A percentile compares a stretch with the other conserved stretches of the same genome.
Evolutionary conservation across 73 alveolate genomes (phyloP).

Genomic region (Paramecium sonneborni): DNA sequence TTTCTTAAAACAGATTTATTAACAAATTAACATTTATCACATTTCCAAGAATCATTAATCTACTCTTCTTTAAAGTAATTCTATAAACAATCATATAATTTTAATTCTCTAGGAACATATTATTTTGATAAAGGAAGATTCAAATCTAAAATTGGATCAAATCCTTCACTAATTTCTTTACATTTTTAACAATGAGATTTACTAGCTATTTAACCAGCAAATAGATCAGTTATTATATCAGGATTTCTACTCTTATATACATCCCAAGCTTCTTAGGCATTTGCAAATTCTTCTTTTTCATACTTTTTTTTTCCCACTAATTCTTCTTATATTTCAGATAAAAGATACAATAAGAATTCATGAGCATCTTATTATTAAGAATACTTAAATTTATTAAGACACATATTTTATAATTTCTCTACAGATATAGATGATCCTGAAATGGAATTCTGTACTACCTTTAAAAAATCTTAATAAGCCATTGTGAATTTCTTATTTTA

Average conservation of each 20-base stretch:
- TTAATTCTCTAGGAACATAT: not conserved
- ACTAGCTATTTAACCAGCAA: conserved; percentile 42
- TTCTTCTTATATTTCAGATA: conserved; percentile 7
- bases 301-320: not conserved
- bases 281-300: not conserved
- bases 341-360: not conserved
- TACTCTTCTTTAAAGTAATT: not conserved
- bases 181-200: conserved; percentile 1
- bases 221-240: not conserved
- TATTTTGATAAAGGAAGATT: not conserved
- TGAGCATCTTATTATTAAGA: conserved; percentile 15
- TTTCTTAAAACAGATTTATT: conserved; percentile 14
- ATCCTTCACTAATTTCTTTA: not conserved
- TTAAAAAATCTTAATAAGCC: not conserved
- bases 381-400: not conserved
- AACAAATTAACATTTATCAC: not conserved
- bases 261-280: conserved; percentile 41
- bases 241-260: not conserved
- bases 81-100: not conserved
- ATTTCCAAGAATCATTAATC: conserved; percentile 24
- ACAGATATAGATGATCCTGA: not conserved
- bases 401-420: not conserved
- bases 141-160: conserved; percentile 25
- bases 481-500: not conserved
- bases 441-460: not conserved